A percentile compares a stretch with the other conserved stretches of the same genome.
These are phyloP conservation scores for Saccharomyces hybrid DNA, from an alignment of 1,139 yeast species.

Conservation along the genomic window DNA sequence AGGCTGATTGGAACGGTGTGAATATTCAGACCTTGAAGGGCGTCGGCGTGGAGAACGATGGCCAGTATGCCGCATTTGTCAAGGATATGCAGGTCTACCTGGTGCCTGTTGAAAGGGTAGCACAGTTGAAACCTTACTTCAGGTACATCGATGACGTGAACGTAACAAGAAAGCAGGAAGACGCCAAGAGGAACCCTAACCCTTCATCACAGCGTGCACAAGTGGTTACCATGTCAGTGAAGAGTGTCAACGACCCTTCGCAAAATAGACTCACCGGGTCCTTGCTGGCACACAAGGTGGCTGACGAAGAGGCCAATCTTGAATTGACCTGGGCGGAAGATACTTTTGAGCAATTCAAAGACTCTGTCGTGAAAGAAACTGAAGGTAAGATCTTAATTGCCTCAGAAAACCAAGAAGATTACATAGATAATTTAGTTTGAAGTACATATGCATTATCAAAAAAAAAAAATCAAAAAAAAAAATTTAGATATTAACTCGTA, in stretches of 20 bases:
- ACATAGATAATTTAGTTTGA: slow-evolving; percentile 18
- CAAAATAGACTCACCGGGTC: slow-evolving; percentile 73
- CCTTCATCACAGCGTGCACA: slow-evolving; percentile 46
- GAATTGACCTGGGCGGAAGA: slow-evolving; percentile 27
- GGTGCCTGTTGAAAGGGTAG: slow-evolving; percentile 57
- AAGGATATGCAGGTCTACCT: slow-evolving; percentile 50
- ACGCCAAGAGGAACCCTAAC: slow-evolving; percentile 37
- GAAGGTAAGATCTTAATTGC: not conserved
- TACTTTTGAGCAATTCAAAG: slow-evolving; percentile 25
- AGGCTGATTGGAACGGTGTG: slow-evolving; percentile 46
- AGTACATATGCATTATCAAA: slow-evolving; percentile 1
- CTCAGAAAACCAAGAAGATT: slow-evolving; percentile 12
- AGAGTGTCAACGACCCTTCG: slow-evolving; percentile 49
- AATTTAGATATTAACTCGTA: not conserved
- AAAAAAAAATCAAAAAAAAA: not conserved
- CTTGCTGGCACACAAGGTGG: slow-evolving; percentile 59
- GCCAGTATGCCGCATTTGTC: slow-evolving; percentile 50
- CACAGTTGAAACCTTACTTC: slow-evolving; percentile 78
- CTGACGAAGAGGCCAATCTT: slow-evolving; percentile 65
- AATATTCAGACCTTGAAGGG: slow-evolving; percentile 66
- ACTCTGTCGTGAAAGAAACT: slow-evolving; percentile 23
- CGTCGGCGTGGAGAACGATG: slow-evolving; percentile 49
- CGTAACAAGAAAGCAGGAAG: slow-evolving; percentile 33
- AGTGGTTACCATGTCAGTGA: slow-evolving; percentile 71
- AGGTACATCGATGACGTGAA: slow-evolving; percentile 56